A percentile compares a stretch with the other conserved stretches of the same genome.
These are phyloP conservation scores for Linderina pennispora DNA, from an alignment of 192 early-diverging fungal species.

Conservation along the genomic window DNA sequence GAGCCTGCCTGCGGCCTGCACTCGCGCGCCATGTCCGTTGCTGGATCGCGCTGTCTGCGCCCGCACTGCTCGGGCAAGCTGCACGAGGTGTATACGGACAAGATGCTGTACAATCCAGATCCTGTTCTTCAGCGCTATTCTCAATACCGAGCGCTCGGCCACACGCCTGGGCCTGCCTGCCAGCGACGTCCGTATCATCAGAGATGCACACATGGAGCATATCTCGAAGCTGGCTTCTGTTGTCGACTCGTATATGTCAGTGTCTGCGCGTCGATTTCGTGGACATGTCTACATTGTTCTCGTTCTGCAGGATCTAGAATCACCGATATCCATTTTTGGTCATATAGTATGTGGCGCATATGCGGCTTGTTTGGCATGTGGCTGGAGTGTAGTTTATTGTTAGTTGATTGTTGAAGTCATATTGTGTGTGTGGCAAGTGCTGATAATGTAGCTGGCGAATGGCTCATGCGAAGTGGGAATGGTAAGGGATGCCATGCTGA, in stretches of 20 bases:
- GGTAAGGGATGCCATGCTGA: no score
- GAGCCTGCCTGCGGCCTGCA: slow-evolving; percentile 61
- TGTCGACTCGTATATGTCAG: slow-evolving; percentile 64
- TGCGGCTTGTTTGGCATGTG: no score
- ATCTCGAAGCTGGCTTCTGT: slow-evolving; percentile 39
- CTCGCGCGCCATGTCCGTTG: slow-evolving; percentile 64
- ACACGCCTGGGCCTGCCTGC: slow-evolving; percentile 10
- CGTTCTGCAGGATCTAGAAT: slow-evolving; percentile 18
- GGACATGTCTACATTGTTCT: slow-evolving; percentile 62
- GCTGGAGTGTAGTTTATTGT: no score
- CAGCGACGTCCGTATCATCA: slow-evolving; percentile 11
- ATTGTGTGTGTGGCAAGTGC: neutral
- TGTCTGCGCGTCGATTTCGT: slow-evolving; percentile 69
- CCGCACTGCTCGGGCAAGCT: slow-evolving; percentile 65
- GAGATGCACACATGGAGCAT: slow-evolving; percentile 41
- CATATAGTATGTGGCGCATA: no score
- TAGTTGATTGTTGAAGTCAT: neutral
- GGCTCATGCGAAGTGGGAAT: no score
- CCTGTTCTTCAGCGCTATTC: slow-evolving; percentile 62
- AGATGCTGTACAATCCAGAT: slow-evolving; percentile 76
- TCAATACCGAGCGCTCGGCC: slow-evolving; percentile 21
- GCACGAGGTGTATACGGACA: slow-evolving; percentile 64
- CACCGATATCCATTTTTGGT: neutral
- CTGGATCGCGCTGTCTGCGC: slow-evolving; percentile 60
- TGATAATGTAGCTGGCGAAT: neutral